phyloP scores from a whole-genome alignment of 1,284 basidiomycete species.

The Cystobasidium sp. region DNA sequence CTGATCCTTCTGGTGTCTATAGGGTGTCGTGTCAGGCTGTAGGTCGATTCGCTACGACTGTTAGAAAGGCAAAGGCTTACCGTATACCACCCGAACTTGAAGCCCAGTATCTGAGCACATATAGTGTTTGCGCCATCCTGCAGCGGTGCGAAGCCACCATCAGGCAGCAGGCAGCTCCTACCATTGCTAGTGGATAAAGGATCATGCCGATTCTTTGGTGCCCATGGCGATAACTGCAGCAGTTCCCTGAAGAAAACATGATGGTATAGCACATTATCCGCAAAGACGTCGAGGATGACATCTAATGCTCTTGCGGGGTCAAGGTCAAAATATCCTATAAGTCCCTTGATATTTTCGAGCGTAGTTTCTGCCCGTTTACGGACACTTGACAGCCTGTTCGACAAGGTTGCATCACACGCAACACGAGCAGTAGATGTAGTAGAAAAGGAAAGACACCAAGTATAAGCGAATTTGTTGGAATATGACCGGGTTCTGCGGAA shows the following conservation, averaged over 20 bases:
- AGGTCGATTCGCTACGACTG: slow-evolving; percentile 32
- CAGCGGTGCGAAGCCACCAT: slow-evolving; percentile 45
- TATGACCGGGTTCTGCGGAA: neutral
- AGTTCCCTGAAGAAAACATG: slow-evolving; percentile 90
- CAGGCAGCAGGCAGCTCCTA: slow-evolving; percentile 48
- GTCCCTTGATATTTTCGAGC: slow-evolving; percentile 66
- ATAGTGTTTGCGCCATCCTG: slow-evolving; percentile 64
- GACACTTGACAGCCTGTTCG: slow-evolving; percentile 6
- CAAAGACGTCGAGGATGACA: slow-evolving; percentile 88
- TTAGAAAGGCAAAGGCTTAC: slow-evolving; percentile 59
- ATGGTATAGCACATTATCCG: slow-evolving; percentile 77
- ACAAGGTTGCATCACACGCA: neutral
- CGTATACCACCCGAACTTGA: slow-evolving; percentile 91
- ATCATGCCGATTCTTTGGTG: slow-evolving; percentile 47
- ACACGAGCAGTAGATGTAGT: neutral
- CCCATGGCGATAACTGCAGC: slow-evolving; percentile 82
- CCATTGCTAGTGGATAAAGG: slow-evolving; percentile 7
- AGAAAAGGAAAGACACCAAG: neutral
- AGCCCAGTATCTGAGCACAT: slow-evolving; percentile 88
- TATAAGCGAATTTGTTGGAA: neutral
- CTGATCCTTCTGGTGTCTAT: slow-evolving; percentile 47
- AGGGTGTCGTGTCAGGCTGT: neutral
- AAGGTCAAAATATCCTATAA: slow-evolving; percentile 94
- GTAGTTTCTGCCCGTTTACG: slow-evolving; percentile 52
- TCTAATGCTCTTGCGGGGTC: slow-evolving; percentile 94